Percentiles rank a stretch among this genome's conserved stretches.
These are phyloP conservation scores for Auricularia sp. DNA, from an alignment of 768 basidiomycete species.

Conservation along the genomic window DNA sequence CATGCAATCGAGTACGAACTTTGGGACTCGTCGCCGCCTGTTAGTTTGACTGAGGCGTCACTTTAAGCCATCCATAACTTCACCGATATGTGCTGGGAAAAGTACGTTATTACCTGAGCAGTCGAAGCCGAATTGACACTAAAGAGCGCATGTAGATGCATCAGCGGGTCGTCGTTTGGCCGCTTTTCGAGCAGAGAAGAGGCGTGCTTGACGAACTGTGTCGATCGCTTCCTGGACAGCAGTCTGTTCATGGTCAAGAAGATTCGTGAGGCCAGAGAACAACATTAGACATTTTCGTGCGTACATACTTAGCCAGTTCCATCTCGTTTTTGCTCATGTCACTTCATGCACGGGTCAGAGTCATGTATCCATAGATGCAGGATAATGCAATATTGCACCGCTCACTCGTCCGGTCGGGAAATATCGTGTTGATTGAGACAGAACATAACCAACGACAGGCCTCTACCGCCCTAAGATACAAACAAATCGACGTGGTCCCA, in stretches of 20 bases:
- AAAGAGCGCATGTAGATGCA: conserved; percentile 42
- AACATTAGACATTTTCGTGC: neutral
- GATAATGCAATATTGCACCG: too few species aligned
- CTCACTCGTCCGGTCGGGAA: too few species aligned
- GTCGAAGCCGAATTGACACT: neutral
- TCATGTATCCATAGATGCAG: too few species aligned
- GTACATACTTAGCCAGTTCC: neutral
- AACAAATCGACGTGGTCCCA: neutral
- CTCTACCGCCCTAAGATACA: neutral
- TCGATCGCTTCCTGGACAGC: conserved; percentile 84
- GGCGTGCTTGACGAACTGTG: conserved; percentile 78
- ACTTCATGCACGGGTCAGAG: too few species aligned
- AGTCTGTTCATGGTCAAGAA: conserved; percentile 72
- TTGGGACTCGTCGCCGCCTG: conserved; percentile 4
- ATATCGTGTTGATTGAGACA: too few species aligned
- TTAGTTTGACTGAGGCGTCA: neutral
- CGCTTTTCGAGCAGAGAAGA: conserved; percentile 73
- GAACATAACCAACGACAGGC: neutral
- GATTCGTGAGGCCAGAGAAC: conserved; percentile 17
- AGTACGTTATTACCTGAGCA: conserved; percentile 40
- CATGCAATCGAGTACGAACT: conserved; percentile 33
- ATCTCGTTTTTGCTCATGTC: neutral
- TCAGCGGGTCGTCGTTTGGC: conserved; percentile 67
- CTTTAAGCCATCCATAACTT: conserved; percentile 52
- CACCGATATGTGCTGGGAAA: conserved; percentile 86